Evolutionary conservation across 305 asterid genomes (phyloP), one percentile per base, ranked within the genome.

Genomic region (Solanum hybrid): DNA sequence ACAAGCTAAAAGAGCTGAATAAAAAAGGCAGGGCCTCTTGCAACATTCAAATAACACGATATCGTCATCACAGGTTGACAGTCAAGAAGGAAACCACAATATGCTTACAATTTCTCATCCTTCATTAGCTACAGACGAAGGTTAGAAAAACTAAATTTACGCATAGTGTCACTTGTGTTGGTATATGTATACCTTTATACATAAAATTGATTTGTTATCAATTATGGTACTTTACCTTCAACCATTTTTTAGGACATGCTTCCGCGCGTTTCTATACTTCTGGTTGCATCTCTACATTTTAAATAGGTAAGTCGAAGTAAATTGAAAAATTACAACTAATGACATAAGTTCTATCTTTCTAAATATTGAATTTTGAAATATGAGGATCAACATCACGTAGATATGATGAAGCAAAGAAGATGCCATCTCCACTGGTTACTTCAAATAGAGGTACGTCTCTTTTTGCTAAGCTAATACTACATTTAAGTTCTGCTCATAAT

Each of bases 231-330:
- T 67, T 67, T n/a, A 9, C 2, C 75, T 67, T 67, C 75, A 4
- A 2, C 29, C 29, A 67, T n/a, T 67, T 10, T n/a, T 10, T 22
- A 4, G 29, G 13, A 67, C 75, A 67, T 67, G 31, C 75, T 67
- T n/a, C 29, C 1, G 6, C 3, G 11, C 2, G 1, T n/a, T 4
- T 9, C 0, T 3, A 67, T 4, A 4, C 31, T 4, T 22, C 14
- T 22, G 7, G 6, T 2, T 67, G 3, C 75, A 10, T 51, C n/a
- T 16, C 67, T 51, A 16, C 9, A 51, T 18, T n/a, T n/a, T 3
- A 67, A n/a, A n/a, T n/a, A n/a, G 6, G 16, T n/a, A n/a, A n/a
- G 75, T 67, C 14, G 0, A 1, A n/a, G 28, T 2, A 67, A 22
- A n/a, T n/a, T 67, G 1, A 67, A 67, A 67, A 67, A 10, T 67